Evolutionary conservation across 2,329 filamentous ascomycete genomes (phyloP).

Genomic region (Talaromyces funiculosus): DNA sequence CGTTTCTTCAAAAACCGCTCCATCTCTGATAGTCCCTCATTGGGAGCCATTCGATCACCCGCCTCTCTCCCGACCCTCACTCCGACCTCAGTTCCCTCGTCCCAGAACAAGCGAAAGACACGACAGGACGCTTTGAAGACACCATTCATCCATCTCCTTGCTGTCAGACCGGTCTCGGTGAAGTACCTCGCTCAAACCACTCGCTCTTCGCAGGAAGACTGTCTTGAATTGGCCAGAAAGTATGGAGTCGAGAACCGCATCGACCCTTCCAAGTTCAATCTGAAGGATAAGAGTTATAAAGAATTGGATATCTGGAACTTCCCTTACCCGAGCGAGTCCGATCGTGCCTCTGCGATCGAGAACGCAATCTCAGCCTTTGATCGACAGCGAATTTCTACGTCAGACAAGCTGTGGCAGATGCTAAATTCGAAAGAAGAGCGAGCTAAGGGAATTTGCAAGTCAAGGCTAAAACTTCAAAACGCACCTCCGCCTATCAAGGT

Average conservation of each 20-base stretch:
- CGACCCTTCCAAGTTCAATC: conserved; percentile 46
- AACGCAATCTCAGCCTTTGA: conserved; percentile 60
- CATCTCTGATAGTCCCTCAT: conserved; percentile 37
- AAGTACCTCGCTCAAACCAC: conserved; percentile 46
- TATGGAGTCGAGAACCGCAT: conserved; percentile 48
- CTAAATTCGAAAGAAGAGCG: conserved; percentile 56
- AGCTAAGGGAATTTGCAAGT: conserved; percentile 57
- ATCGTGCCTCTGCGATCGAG: conserved; percentile 56
- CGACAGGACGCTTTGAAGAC: conserved; percentile 42
- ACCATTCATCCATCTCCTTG: conserved; percentile 50
- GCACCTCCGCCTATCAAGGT: conserved; percentile 35
- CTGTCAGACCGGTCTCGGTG: conserved; percentile 44
- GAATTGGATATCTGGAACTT: conserved; percentile 60
- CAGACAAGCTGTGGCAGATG: conserved; percentile 58
- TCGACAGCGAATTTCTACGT: conserved; percentile 53
- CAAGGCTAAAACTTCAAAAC: conserved; percentile 49
- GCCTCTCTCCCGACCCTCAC: conserved; percentile 31
- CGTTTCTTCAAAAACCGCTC: conserved; percentile 38
- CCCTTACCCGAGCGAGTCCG: conserved; percentile 50
- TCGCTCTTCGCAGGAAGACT: conserved; percentile 45
- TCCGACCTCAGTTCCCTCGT: conserved; percentile 40
- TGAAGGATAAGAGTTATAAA: conserved; percentile 55
- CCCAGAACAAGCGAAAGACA: conserved; percentile 32
- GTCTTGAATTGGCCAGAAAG: conserved; percentile 46
- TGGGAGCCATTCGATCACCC: conserved; percentile 34